These are phyloP conservation scores for Daldinia childiae DNA, from an alignment of 495 filamentous ascomycete genomes.

Conservation along the genomic window DNA sequence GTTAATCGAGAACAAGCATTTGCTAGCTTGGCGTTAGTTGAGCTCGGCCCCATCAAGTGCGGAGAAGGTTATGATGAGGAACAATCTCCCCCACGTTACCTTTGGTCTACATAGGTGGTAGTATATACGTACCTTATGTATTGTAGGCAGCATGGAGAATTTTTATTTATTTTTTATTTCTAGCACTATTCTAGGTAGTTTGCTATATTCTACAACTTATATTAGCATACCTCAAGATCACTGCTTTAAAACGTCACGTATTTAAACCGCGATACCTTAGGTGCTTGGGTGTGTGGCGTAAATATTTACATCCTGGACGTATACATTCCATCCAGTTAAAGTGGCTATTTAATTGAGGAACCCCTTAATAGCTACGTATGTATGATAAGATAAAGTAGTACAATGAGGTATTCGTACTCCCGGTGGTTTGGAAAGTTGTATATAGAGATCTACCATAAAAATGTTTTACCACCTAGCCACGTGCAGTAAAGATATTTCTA, in stretches of 20 bases:
- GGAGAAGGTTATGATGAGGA: constrained; percentile 17
- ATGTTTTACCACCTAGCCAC: constrained; percentile 2
- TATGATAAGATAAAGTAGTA: neutral
- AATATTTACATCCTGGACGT: neutral
- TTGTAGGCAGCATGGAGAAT: too few species aligned
- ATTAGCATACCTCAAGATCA: neutral
- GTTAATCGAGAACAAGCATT: constrained; percentile 21
- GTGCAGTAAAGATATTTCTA: constrained; percentile 7
- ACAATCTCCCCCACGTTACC: neutral
- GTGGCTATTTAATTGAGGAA: neutral
- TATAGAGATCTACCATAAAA: neutral
- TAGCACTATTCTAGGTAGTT: too few species aligned
- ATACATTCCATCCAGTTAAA: neutral
- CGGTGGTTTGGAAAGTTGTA: constrained; percentile 6
- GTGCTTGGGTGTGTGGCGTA: neutral
- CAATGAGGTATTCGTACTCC: neutral
- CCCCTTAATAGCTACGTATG: neutral
- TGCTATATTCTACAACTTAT: neutral
- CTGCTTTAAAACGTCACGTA: too few species aligned
- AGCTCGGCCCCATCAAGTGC: constrained; percentile 15
- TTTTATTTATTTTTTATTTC: too few species aligned
- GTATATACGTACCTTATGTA: too few species aligned
- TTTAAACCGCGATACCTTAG: neutral
- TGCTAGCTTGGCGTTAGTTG: constrained; percentile 7
- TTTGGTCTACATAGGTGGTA: neutral